These are phyloP conservation scores for Chlorella sp. DNA, from an alignment of 139 green algal species.

Conservation along the genomic window DNA sequence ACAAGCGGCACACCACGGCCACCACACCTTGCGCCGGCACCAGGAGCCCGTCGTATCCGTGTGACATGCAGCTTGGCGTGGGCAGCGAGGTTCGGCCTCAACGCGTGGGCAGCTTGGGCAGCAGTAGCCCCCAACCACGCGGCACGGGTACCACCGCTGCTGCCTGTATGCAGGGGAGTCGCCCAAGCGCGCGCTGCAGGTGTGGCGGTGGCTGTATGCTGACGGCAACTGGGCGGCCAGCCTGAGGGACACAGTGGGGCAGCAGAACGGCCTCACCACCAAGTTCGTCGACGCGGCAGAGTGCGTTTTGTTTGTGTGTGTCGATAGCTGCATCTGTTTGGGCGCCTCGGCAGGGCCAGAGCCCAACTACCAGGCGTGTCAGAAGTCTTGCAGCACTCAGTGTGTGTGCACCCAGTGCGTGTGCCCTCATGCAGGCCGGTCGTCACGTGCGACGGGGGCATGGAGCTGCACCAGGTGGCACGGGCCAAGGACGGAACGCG, in stretches of 20 bases:
- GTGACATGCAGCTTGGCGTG: too few relatives aligned
- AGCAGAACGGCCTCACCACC: constrained; percentile 49
- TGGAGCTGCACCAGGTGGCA: constrained; percentile 51
- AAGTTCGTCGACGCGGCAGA: constrained; percentile 42
- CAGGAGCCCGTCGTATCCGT: background rate
- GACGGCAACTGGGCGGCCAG: constrained; percentile 39
- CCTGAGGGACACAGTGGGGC: constrained; percentile 41
- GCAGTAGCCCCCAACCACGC: background rate
- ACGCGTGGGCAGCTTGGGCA: too few relatives aligned
- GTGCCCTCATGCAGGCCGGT: too few relatives aligned
- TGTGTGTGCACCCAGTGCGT: too few relatives aligned
- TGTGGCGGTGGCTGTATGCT: constrained; percentile 84
- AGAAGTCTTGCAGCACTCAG: background rate
- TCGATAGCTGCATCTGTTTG: background rate
- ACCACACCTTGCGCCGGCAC: background rate
- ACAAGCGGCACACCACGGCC: background rate
- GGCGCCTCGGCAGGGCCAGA: background rate
- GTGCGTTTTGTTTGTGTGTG: constrained; percentile 11
- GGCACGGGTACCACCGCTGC: background rate
- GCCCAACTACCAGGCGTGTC: background rate
- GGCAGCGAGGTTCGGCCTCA: too few relatives aligned
- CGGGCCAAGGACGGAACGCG: constrained; percentile 58
- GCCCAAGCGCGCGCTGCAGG: constrained; percentile 52
- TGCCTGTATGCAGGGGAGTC: background rate
- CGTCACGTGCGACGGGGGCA: constrained; percentile 50